Evolutionary conservation across 2,329 filamentous ascomycete genomes (phyloP), one percentile per base, ranked within the genome.

Genomic region (Exophiala aquamarina): DNA sequence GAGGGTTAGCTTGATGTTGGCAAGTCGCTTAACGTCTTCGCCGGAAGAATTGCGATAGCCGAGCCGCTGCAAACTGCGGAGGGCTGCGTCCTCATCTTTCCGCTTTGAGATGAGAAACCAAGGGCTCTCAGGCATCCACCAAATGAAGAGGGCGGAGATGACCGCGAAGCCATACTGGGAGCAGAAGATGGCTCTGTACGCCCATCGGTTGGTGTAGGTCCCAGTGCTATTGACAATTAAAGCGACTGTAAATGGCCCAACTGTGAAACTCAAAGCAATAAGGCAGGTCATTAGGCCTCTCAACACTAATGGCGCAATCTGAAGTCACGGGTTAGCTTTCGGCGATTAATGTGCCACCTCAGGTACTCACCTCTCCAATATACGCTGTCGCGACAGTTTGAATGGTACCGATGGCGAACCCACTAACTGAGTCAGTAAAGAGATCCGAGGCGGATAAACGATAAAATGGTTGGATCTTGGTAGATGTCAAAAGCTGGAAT

Each of bases 241-340:
- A n/a, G 66, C 66, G 0, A 67, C 64, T 10, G 67, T 59, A 11
- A 73, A 64, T 0, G 68, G 68, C 0, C 69, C 70, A 1, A 73
- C 61, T 8, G 64, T 68, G 26, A 69, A 70, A 3, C 70, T 61
- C 3, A 74, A 56, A 33, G 70, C 70, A 11, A 64, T 68, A 51
- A 69, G 59, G 44, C 67, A 69, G 0, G 74, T 76, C 0, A 74
- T 62, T 17, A 77, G 62, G 21, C 75, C 75, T 20, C 76, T 69
- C 1, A 78, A 64, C 3, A 67, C 66, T 9, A 76, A 67, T 0
- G 75, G 70, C 0, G 68, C 68, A 8, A 75, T 63, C 60, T 58
- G 75, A 0, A 66, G 11, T 26, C 23, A 26, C 6, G n/a, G 6
- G 23, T 26, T 11, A 26, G 23, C 23, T 6, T n/a, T n/a, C n/a